Percentiles rank a stretch among this genome's conserved stretches.
Evolutionary conservation across 306 rosid genomes (phyloP).

Genomic region (Pyrus communis): DNA sequence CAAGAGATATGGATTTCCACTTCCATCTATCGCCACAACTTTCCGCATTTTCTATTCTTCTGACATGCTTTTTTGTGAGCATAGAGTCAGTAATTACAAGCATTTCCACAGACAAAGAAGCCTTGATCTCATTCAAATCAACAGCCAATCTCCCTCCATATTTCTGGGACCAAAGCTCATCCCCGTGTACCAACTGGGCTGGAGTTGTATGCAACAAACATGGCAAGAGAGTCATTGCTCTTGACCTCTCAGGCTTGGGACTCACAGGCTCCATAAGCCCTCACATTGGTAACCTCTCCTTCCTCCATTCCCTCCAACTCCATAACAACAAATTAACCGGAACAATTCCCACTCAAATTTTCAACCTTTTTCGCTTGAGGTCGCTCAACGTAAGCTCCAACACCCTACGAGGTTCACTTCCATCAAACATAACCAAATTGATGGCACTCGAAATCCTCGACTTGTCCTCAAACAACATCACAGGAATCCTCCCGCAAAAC

Average conservation of each 20-base stretch:
- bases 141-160: slow-evolving; percentile 20
- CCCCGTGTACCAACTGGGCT: slow-evolving; percentile 56
- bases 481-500: slow-evolving; percentile 36
- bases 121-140: slow-evolving; percentile 51
- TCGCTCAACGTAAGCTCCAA: slow-evolving; percentile 52
- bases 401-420: slow-evolving; percentile 33
- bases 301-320: slow-evolving; percentile 28
- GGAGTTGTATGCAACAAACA: slow-evolving; percentile 42
- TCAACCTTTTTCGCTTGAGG: slow-evolving; percentile 27
- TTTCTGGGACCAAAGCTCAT: slow-evolving; percentile 39
- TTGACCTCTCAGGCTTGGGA: neutral
- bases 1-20: slow-evolving; percentile 26
- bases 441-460: slow-evolving; percentile 41
- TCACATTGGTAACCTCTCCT: neutral
- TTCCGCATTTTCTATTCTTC: slow-evolving; percentile 2
- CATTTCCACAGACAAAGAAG: slow-evolving; percentile 46
- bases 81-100: slow-evolving; percentile 31
- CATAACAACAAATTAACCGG: slow-evolving; percentile 44
- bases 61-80: slow-evolving; percentile 3
- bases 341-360: slow-evolving; percentile 40
- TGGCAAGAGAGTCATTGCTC: neutral
- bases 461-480: slow-evolving; percentile 34
- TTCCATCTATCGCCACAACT: neutral
- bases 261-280: neutral
- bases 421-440: slow-evolving; percentile 48